A percentile compares a stretch with the other conserved stretches of the same genome.
These are phyloP conservation scores for Cymbidium sinense DNA, from an alignment of 106 monocot genomes.

Conservation along the genomic window DNA sequence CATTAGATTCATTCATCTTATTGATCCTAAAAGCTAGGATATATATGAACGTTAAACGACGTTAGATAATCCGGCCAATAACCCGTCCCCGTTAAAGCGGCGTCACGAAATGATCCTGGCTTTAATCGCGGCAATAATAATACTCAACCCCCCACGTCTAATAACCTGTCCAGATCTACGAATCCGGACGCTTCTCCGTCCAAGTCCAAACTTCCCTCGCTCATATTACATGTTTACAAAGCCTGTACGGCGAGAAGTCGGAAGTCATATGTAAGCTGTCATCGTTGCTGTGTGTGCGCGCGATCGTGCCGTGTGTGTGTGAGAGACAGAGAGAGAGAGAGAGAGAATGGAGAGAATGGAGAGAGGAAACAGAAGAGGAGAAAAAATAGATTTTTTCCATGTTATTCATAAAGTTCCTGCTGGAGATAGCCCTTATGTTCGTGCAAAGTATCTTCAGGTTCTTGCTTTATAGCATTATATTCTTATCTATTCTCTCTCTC, in stretches of 20 bases:
- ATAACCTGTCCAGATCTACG: neutral
- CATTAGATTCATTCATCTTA: no score
- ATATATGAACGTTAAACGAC: no score
- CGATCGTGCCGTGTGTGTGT: no score
- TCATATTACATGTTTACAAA: no score
- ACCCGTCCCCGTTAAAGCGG: no score
- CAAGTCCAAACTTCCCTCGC: neutral
- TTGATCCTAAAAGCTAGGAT: no score
- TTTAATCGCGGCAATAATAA: neutral
- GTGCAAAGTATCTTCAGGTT: constrained; percentile 23
- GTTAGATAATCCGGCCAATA: no score
- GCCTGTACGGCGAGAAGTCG: no score
- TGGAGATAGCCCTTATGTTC: constrained; percentile 24
- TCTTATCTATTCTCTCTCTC: neutral
- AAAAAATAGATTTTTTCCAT: constrained; percentile 14
- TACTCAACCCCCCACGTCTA: neutral
- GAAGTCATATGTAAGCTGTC: no score
- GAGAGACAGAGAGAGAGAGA: constrained; percentile 12
- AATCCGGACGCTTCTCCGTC: constrained; percentile 4
- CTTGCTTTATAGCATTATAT: neutral
- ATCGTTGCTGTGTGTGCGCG: no score
- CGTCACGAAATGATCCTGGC: no score
- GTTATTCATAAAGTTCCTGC: constrained; percentile 20
- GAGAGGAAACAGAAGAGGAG: constrained; percentile 1
- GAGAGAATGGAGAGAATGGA: constrained; percentile 2